phyloP scores from a whole-genome alignment of 208 protist species.

The Angomonas ambiguus region DNA sequence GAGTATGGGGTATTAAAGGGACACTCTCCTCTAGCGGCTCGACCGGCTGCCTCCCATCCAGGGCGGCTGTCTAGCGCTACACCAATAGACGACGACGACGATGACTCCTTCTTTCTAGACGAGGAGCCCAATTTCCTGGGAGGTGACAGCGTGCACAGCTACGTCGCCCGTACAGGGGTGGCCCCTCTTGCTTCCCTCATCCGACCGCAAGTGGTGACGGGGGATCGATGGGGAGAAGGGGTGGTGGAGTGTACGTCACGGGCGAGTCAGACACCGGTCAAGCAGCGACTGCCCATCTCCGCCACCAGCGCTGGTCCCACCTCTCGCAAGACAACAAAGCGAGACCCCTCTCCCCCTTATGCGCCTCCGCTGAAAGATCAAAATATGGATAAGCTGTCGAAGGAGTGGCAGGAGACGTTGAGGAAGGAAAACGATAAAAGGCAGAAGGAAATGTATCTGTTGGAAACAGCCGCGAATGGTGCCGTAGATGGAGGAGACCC shows the following conservation, averaged over 20 bases:
- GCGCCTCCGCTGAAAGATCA: conserved; percentile 29
- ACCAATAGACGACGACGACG: neutral
- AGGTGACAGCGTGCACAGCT: neutral
- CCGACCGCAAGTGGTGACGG: neutral
- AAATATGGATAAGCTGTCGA: conserved; percentile 24
- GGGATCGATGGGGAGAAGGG: neutral
- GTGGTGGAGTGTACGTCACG: neutral
- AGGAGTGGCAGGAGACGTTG: conserved; percentile 42
- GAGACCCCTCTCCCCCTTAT: conserved; percentile 12
- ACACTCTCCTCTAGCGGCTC: neutral
- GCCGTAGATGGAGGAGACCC: neutral
- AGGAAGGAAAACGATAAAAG: conserved; percentile 7
- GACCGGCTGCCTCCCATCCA: neutral
- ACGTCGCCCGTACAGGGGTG: neutral
- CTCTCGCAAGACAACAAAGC: neutral
- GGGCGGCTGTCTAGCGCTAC: neutral
- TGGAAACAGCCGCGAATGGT: neutral
- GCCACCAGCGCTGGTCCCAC: neutral
- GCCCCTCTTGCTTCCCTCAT: neutral
- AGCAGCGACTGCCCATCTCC: neutral
- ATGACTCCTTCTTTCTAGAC: neutral
- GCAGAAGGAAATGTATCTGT: conserved; percentile 11
- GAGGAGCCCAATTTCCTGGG: neutral
- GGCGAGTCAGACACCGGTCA: neutral
- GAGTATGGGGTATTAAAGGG: neutral